These are phyloP conservation scores for Calonectria pteridis DNA, from an alignment of 2,329 filamentous ascomycete species.

Conservation along the genomic window DNA sequence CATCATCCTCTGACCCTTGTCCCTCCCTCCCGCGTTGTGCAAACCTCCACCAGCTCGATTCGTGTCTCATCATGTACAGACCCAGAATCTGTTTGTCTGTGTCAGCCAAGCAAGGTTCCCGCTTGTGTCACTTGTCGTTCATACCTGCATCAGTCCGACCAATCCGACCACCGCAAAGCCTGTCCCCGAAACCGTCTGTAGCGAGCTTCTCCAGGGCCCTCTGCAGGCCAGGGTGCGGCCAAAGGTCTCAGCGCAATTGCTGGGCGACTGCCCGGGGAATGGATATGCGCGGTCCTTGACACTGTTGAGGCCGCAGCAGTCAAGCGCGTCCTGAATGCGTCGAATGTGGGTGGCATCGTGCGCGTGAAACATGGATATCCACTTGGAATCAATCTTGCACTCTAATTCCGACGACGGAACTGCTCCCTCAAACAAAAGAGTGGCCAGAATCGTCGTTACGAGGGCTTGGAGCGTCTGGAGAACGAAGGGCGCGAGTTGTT, in stretches of 20 bases:
- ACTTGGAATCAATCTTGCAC: slow-evolving; percentile 69
- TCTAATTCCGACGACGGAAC: slow-evolving; percentile 49
- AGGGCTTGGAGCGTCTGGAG: slow-evolving; percentile 59
- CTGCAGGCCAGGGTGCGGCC: slow-evolving; percentile 62
- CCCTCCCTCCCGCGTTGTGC: slow-evolving; percentile 19
- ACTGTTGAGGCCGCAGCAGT: slow-evolving; percentile 75
- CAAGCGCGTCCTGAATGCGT: slow-evolving; percentile 73
- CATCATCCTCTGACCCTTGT: slow-evolving; percentile 24
- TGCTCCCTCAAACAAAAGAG: slow-evolving; percentile 54
- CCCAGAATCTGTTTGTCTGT: slow-evolving; percentile 44
- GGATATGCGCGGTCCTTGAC: slow-evolving; percentile 73
- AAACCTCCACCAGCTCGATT: slow-evolving; percentile 48
- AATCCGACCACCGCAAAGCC: slow-evolving; percentile 66
- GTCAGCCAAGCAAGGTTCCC: neutral
- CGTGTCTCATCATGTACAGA: slow-evolving; percentile 47
- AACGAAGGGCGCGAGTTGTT: slow-evolving; percentile 47
- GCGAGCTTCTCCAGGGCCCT: slow-evolving; percentile 66
- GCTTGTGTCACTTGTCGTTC: neutral
- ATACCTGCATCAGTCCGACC: slow-evolving; percentile 69
- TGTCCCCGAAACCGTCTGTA: slow-evolving; percentile 66
- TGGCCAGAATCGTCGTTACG: slow-evolving; percentile 58
- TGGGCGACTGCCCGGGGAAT: slow-evolving; percentile 57
- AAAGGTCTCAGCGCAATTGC: slow-evolving; percentile 60
- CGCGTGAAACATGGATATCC: slow-evolving; percentile 65
- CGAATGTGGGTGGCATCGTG: slow-evolving; percentile 66